These are phyloP conservation scores for Sordaria brevicollis DNA, from an alignment of 495 filamentous ascomycete species.

Conservation along the genomic window DNA sequence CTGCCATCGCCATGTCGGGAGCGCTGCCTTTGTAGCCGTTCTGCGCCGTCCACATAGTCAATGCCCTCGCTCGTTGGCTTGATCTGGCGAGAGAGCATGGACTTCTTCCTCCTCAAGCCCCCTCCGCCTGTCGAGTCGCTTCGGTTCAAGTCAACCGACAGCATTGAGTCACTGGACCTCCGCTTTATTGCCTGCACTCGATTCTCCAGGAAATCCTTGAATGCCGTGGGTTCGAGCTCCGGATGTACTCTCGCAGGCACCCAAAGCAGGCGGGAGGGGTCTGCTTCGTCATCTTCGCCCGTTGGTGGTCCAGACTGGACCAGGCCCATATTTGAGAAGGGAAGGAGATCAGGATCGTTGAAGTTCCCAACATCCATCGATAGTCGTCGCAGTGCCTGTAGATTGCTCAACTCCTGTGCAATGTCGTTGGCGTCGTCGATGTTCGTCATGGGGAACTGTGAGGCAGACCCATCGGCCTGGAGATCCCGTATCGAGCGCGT, in stretches of 20 bases:
- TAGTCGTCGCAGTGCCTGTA: slow-evolving; percentile 92
- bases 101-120: slow-evolving; percentile 76
- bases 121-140: slow-evolving; percentile 38
- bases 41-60: slow-evolving; percentile 78
- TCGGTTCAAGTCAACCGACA: slow-evolving; percentile 55
- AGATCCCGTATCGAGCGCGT: slow-evolving; percentile 48
- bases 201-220: slow-evolving; percentile 92
- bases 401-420: slow-evolving; percentile 87
- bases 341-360: slow-evolving; percentile 87
- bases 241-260: slow-evolving; percentile 91
- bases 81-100: slow-evolving; percentile 89
- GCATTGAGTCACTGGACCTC: slow-evolving; percentile 60
- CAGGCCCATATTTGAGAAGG: slow-evolving; percentile 53
- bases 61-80: slow-evolving; percentile 55
- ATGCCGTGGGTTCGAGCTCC: slow-evolving; percentile 90
- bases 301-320: slow-evolving; percentile 65
- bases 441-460: slow-evolving; percentile 77
- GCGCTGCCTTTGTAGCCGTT: slow-evolving; percentile 65
- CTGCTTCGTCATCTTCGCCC: slow-evolving; percentile 71
- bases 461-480: slow-evolving; percentile 53
- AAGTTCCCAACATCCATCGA: slow-evolving; percentile 93
- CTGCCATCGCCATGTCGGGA: slow-evolving; percentile 44
- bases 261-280: slow-evolving; percentile 85
- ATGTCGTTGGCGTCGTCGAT: slow-evolving; percentile 90
- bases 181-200: slow-evolving; percentile 81